These are phyloP conservation scores for Mortierella sp. DNA, from an alignment of 371 early-diverging fungal genomes.

Conservation along the genomic window DNA sequence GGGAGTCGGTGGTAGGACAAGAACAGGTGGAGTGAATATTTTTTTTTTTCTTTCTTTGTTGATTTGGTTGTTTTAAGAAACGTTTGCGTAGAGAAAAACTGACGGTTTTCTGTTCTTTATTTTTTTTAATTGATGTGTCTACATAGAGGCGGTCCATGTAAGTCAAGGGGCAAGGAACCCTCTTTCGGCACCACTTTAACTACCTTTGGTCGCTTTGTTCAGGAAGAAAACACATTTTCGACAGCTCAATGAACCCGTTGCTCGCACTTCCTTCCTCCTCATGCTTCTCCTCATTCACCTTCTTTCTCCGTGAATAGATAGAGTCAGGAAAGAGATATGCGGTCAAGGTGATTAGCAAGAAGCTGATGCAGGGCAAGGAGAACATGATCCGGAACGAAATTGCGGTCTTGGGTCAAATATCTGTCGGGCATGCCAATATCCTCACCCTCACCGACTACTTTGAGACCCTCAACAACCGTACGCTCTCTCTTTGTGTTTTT, in stretches of 20 bases:
- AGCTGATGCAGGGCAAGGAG: slow-evolving; percentile 89
- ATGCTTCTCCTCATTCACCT: background rate
- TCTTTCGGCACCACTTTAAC: too few species aligned
- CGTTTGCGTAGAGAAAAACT: background rate
- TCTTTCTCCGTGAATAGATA: slow-evolving; percentile 62
- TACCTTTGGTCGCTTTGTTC: too few species aligned
- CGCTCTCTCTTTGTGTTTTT: background rate
- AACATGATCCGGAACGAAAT: slow-evolving; percentile 94
- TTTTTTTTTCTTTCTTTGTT: background rate
- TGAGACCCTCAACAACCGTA: slow-evolving; percentile 91
- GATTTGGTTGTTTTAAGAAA: background rate
- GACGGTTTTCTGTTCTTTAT: background rate
- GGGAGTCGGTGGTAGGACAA: background rate
- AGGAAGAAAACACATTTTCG: too few species aligned
- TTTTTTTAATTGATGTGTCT: background rate
- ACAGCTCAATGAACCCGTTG: background rate
- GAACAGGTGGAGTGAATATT: background rate
- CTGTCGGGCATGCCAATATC: slow-evolving; percentile 90
- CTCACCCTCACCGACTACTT: slow-evolving; percentile 92
- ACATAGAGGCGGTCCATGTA: slow-evolving; percentile 62
- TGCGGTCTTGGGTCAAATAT: slow-evolving; percentile 84
- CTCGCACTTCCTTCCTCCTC: background rate
- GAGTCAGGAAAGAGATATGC: slow-evolving; percentile 89
- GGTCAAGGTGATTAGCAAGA: slow-evolving; percentile 93
- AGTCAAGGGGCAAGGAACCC: slow-evolving; percentile 5